A percentile compares a stretch with the other conserved stretches of the same genome.
Conservation (phyloP, 768 basidiomycete species). For the Collybia nuda region DNA sequence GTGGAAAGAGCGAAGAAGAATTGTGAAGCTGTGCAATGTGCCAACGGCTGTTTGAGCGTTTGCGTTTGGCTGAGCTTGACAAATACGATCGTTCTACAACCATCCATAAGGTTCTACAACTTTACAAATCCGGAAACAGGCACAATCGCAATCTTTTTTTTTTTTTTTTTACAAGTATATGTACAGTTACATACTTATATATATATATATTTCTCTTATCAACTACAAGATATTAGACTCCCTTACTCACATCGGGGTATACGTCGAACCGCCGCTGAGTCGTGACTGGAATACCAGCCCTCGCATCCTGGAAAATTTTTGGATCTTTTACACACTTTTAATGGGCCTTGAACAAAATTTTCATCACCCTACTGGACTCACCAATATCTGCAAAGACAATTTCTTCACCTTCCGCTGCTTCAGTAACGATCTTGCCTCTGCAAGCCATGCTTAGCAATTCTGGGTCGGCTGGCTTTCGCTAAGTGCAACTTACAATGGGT, state of each 20-base stretch:
- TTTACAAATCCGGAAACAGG: constrained; percentile 36
- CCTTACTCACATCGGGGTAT: constrained; percentile 69
- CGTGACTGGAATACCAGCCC: constrained; percentile 89
- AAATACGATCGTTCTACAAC: constrained; percentile 43
- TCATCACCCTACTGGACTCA: constrained; percentile 38
- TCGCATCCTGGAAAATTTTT: constrained; percentile 58
- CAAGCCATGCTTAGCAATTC: constrained; percentile 6
- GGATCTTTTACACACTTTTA: constrained; percentile 33
- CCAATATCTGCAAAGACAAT: constrained; percentile 84
- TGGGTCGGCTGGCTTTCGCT: neutral
- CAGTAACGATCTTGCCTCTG: constrained; percentile 74
- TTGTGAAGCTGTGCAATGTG: constrained; percentile 9
- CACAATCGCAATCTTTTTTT: neutral
- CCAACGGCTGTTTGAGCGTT: constrained; percentile 16
- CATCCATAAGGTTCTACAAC: constrained; percentile 40
- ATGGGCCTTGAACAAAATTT: too few relatives aligned
- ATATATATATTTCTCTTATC: neutral
- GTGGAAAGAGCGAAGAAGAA: constrained; percentile 16
- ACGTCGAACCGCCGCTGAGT: constrained; percentile 91
- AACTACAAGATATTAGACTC: neutral
- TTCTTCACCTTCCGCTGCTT: constrained; percentile 75
- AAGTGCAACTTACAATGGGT: constrained; percentile 69
- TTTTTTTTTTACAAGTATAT: neutral
- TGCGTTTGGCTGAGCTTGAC: constrained; percentile 29
- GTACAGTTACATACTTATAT: too few relatives aligned